Evolutionary conservation across 2,329 filamentous ascomycete genomes (phyloP), one percentile per base, ranked within the genome.

Genomic region (Hirsutella thompsonii): DNA sequence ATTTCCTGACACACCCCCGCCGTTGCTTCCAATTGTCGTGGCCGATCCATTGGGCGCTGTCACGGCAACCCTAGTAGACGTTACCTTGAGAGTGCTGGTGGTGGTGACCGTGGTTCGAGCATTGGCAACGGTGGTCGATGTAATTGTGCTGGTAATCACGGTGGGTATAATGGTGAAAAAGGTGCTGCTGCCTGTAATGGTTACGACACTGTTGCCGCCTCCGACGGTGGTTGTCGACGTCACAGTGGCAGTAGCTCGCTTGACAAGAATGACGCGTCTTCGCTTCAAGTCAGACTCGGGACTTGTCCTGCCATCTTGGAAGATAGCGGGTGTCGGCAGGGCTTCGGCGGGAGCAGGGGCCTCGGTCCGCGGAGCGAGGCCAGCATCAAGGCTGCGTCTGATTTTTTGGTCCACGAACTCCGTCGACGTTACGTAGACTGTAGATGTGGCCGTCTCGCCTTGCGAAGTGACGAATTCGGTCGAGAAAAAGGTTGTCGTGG

Each of bases 61-160:
- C 19, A 51, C 52, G 4, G 35, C 18, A 20, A 62, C 55, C 28
- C 44, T 40, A 8, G 58, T 62, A 20, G 60, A 55, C 26, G 57
- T 62, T 30, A 62, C 49, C 26, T 54, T 52, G 28, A 59, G 50
- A 16, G 56, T 63, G 47, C 58, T 59, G n/a, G 62, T 63, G 19
- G 52, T 45, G 20, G 62, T 65, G 20, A 56, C 35, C 6, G 63
- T 67, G 35, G 60, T 59, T 43, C 51, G 57, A 42, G 64, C 63
- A 45, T 58, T 60, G 26, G 42, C 49, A 40, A 57, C 49, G 16
- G 49, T 49, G 1, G 57, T 63, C 53, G 57, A 51, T 20, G 58
- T 61, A 13, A 61, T 54, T 13, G 57, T 57, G 20, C 56, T 42
- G n/a, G 55, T 52, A 34, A 52, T 47, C 23, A 54, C 44, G 20